phyloP scores from a whole-genome alignment of 345 rosid species.

The Salix koriyanagi region DNA sequence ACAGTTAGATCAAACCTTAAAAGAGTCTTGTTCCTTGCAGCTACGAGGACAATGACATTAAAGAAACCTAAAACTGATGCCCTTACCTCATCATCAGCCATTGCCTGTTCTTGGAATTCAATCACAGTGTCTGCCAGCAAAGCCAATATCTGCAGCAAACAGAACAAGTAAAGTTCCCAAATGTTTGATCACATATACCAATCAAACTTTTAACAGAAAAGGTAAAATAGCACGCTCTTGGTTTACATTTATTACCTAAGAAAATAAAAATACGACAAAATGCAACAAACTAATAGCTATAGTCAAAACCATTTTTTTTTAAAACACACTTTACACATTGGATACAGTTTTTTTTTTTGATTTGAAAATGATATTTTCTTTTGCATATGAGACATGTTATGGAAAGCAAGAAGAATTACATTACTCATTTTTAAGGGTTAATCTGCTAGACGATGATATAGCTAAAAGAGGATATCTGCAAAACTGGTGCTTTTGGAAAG shows the following conservation, averaged over 20 bases:
- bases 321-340: not conserved
- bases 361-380: not conserved
- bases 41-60: not conserved
- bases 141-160: slow-evolving; percentile 58
- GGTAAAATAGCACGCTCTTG: not conserved
- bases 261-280: not conserved
- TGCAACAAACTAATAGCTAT: not conserved
- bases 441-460: not conserved
- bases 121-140: slow-evolving; percentile 67
- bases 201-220: not conserved
- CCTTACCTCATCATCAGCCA: slow-evolving; percentile 60
- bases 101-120: slow-evolving; percentile 80
- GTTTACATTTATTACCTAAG: not conserved
- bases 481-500: not conserved
- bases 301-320: no score
- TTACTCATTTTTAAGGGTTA: not conserved
- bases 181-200: not conserved
- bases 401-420: not conserved
- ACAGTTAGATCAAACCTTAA: not conserved
- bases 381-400: not conserved
- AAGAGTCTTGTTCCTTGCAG: not conserved
- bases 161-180: not conserved
- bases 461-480: not conserved
- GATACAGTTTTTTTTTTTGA: not conserved
- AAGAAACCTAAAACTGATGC: slow-evolving; percentile 6